Conservation (phyloP, 2,329 filamentous ascomycete species). For the Bipolaris cookei region DNA sequence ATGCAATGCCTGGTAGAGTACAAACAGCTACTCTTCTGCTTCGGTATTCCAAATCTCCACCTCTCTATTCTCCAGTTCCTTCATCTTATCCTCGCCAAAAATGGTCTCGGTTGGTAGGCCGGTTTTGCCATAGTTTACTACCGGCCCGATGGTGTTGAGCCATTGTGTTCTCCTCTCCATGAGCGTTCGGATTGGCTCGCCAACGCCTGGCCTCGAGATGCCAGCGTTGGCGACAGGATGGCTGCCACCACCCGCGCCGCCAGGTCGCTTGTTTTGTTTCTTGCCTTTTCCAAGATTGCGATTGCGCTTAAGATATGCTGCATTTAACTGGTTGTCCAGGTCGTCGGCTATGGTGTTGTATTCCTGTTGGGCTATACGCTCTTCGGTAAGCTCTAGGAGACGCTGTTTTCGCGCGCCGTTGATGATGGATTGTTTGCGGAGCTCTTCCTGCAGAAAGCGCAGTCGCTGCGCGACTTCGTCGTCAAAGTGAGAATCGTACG, state of each 20-base stretch:
- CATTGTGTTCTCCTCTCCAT: slow-evolving; percentile 91
- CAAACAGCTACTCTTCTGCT: slow-evolving; percentile 63
- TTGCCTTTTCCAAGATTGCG: slow-evolving; percentile 93
- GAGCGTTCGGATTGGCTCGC: slow-evolving; percentile 85
- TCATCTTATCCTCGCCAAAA: slow-evolving; percentile 77
- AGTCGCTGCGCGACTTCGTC: slow-evolving; percentile 92
- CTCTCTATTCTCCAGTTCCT: slow-evolving; percentile 74
- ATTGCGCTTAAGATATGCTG: slow-evolving; percentile 93
- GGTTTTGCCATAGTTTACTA: slow-evolving; percentile 83
- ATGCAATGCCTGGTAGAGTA: neutral
- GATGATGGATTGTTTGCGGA: slow-evolving; percentile 81
- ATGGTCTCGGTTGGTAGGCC: slow-evolving; percentile 78
- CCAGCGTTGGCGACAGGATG: slow-evolving; percentile 55
- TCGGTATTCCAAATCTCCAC: slow-evolving; percentile 81
- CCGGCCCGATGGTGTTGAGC: slow-evolving; percentile 88
- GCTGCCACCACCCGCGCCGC: slow-evolving; percentile 75
- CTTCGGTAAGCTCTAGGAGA: slow-evolving; percentile 83
- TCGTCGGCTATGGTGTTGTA: slow-evolving; percentile 97
- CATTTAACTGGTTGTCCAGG: slow-evolving; percentile 91
- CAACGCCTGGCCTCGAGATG: slow-evolving; percentile 66
- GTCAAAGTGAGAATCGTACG: slow-evolving; percentile 89
- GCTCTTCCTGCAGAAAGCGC: slow-evolving; percentile 79
- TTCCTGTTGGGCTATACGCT: slow-evolving; percentile 94
- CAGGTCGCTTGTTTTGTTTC: slow-evolving; percentile 79
- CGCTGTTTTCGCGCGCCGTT: slow-evolving; percentile 92